Conservation (phyloP, 2,329 filamentous ascomycete species). For the Neurospora crassa region DNA sequence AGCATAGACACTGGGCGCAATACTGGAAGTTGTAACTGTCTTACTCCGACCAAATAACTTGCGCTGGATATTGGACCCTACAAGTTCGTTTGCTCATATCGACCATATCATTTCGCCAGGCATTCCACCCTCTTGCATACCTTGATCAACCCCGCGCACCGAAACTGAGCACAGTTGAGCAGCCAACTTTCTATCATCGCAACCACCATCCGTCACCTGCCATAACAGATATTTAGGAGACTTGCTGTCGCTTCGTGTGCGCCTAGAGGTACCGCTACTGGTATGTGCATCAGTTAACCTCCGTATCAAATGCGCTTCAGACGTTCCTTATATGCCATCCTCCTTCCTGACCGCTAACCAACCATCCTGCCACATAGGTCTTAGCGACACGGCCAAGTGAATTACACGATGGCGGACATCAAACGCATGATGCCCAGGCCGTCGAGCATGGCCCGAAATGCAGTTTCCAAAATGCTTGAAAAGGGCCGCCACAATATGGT, state of each 20-base stretch:
- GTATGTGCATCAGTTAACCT: background rate
- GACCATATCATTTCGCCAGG: background rate
- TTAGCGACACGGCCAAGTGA: background rate
- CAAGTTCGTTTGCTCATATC: background rate
- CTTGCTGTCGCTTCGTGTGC: background rate
- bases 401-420: background rate
- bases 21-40: background rate
- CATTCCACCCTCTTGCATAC: background rate
- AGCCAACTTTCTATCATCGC: background rate
- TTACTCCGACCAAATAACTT: background rate
- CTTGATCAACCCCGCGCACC: background rate
- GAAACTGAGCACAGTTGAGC: background rate
- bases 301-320: background rate
- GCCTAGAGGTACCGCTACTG: background rate
- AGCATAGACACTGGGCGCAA: background rate
- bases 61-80: background rate
- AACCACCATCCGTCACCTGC: background rate
- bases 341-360: background rate
- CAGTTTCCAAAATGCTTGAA: background rate
- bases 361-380: background rate
- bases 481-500: background rate
- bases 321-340: background rate
- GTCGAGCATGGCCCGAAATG: background rate
- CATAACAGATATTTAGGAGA: background rate
- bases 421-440: background rate